Evolutionary conservation across 2,329 filamentous ascomycete species (phyloP).

Genomic region (Colletotrichum caudatum): DNA sequence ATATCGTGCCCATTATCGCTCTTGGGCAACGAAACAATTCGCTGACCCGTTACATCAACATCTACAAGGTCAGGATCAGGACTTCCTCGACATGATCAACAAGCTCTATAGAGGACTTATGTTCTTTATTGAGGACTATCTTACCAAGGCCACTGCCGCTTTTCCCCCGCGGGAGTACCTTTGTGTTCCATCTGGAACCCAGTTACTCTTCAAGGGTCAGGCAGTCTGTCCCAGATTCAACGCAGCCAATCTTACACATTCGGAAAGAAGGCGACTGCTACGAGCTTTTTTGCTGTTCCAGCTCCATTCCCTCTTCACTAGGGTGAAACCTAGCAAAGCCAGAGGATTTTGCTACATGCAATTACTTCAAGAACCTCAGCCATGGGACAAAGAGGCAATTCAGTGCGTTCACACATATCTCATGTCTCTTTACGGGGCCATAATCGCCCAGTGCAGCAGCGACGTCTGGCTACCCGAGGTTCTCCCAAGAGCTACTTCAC

Average conservation of each 20-base stretch:
- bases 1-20: not conserved
- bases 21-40: not conserved
- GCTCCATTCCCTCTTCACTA: not conserved
- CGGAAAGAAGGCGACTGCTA: not conserved
- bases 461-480: not conserved
- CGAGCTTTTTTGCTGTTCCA: conserved; percentile 5
- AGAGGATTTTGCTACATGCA: not conserved
- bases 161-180: not conserved
- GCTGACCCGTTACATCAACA: not conserved
- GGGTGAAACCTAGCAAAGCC: not conserved
- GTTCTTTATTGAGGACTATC: conserved; percentile 8
- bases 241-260: not conserved
- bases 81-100: not conserved
- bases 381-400: not conserved
- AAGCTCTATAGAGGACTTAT: not conserved
- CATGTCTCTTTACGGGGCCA: not conserved
- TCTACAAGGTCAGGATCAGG: not conserved
- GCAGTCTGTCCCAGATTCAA: not conserved
- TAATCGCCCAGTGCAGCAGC: not conserved
- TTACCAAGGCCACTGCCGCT: not conserved
- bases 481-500: not conserved
- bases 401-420: not conserved
- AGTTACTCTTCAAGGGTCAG: not conserved
- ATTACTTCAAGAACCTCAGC: too few species aligned
- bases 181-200: not conserved